Conservation (phyloP, 805 yeast genomes). For the Lachancea dasiensis region DNA sequence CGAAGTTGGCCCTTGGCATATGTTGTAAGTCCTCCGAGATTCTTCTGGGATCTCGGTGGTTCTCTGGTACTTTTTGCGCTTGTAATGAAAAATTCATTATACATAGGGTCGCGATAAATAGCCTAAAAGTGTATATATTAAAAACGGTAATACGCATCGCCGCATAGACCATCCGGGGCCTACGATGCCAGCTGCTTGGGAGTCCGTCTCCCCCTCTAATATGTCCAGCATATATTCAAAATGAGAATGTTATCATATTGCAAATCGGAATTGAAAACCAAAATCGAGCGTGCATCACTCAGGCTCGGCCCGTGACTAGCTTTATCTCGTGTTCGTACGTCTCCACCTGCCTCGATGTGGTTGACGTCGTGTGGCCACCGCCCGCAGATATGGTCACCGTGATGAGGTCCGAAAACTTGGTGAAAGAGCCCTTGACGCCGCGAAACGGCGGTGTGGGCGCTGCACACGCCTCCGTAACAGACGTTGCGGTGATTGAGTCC, state of each 20-base stretch:
- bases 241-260: slow-evolving; percentile 3
- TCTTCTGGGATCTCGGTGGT: too few relatives aligned
- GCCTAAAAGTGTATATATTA: too few relatives aligned
- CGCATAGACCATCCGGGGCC: too few relatives aligned
- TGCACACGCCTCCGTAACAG: not conserved
- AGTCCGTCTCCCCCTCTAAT: not conserved
- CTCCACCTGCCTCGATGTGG: too few relatives aligned
- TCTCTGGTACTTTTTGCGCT: too few relatives aligned
- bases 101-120: too few relatives aligned
- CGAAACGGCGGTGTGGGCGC: slow-evolving; percentile 1
- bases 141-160: too few relatives aligned
- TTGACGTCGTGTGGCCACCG: not conserved
- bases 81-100: too few relatives aligned
- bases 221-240: slow-evolving; percentile 3
- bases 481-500: slow-evolving; percentile 2
- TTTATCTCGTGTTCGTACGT: slow-evolving; percentile 8
- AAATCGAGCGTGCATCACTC: not conserved
- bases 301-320: slow-evolving; percentile 8
- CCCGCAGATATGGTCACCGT: slow-evolving; percentile 8
- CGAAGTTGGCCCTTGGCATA: too few relatives aligned
- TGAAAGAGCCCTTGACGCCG: slow-evolving; percentile 6
- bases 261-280: not conserved
- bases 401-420: slow-evolving; percentile 7
- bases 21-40: too few relatives aligned
- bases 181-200: too few relatives aligned